Conservation (phyloP, 495 filamentous ascomycete species). For the Penicillium malachiteum region DNA sequence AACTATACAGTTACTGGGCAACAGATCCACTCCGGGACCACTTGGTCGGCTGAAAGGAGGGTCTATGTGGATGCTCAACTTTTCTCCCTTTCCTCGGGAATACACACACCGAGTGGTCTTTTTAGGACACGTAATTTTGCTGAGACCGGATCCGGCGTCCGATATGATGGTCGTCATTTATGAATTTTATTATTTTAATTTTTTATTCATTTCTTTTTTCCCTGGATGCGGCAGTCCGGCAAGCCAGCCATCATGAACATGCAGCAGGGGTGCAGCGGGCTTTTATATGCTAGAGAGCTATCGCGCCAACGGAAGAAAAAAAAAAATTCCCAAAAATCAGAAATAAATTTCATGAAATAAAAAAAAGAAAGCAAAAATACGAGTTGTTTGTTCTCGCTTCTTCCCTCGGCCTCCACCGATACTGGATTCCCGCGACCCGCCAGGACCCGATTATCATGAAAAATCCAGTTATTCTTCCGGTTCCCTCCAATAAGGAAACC, state of each 20-base stretch:
- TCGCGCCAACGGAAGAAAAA: background rate
- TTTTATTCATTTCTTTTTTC: background rate
- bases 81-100: constrained; percentile 24
- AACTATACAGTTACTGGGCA: constrained; percentile 25
- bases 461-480: constrained; percentile 15
- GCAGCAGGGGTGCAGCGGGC: background rate
- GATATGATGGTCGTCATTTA: background rate
- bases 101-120: constrained; percentile 27
- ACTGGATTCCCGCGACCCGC: constrained; percentile 25
- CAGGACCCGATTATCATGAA: constrained; percentile 22
- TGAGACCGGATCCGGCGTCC: constrained; percentile 14
- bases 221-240: constrained; percentile 4
- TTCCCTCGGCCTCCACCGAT: constrained; percentile 25
- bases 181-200: constrained; percentile 3
- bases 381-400: constrained; percentile 15
- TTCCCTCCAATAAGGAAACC: constrained; percentile 17
- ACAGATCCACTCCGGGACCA: constrained; percentile 6
- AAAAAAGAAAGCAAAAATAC: constrained; percentile 22
- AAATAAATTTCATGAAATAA: constrained; percentile 11
- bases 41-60: constrained; percentile 20
- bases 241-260: background rate
- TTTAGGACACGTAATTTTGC: constrained; percentile 23
- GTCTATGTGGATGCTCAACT: constrained; percentile 13
- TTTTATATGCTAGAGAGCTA: background rate
- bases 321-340: constrained; percentile 4